Evolutionary conservation across 2,329 filamentous ascomycete genomes (phyloP).

Genomic region (Pseudogymnoascus sp.): DNA sequence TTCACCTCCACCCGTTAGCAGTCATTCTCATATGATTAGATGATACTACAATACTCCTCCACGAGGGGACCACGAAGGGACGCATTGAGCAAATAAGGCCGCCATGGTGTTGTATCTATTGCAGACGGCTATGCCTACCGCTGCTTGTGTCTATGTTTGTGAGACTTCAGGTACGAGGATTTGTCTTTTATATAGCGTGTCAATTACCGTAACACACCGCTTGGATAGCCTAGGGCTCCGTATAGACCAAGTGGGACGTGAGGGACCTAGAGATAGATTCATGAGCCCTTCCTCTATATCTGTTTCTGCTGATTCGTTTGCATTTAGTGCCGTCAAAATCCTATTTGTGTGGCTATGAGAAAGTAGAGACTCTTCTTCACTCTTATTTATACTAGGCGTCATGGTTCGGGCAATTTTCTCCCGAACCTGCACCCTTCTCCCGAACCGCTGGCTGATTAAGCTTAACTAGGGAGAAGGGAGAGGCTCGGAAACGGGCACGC

Average conservation of each 20-base stretch:
- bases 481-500: too few relatives aligned
- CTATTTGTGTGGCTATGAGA: too few relatives aligned
- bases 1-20: not conserved
- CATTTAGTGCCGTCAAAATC: too few relatives aligned
- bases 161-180: not conserved
- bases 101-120: not conserved
- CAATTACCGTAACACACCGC: not conserved
- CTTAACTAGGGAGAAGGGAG: too few relatives aligned
- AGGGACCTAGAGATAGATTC: not conserved
- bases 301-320: too few relatives aligned
- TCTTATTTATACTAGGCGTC: too few relatives aligned
- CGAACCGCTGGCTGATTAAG: too few relatives aligned
- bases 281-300: too few relatives aligned
- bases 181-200: not conserved
- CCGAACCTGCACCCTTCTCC: too few relatives aligned
- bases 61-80: not conserved
- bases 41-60: not conserved
- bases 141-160: not conserved
- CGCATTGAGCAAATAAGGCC: not conserved
- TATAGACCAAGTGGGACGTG: not conserved
- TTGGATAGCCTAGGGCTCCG: not conserved
- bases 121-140: not conserved
- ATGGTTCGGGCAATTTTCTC: too few relatives aligned
- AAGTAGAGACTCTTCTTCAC: too few relatives aligned
- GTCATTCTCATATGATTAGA: not conserved